Base-by-base conservation (phyloP, 306 rosid species). In the Fagus crenata region DNA sequence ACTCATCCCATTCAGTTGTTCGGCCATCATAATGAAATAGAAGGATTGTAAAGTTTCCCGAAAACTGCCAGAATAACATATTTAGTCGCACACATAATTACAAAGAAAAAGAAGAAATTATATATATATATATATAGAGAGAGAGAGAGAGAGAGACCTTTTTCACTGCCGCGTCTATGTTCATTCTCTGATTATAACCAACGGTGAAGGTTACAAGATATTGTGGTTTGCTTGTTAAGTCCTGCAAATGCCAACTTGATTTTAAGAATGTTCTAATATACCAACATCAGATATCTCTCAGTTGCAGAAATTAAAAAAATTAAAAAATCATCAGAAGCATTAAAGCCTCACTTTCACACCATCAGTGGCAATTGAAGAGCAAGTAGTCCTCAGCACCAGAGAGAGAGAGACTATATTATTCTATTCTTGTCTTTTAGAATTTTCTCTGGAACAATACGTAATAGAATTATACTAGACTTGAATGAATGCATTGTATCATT, bases 131-230 rank as follows among this genome's bases (percentile, higher is more conserved):
- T 22, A 22, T 22, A 22, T 22, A 22, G 65, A 72, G 64, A 67
- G 74, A 70, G 80, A 54, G 83, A 75, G 63, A 71, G 79, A 80
- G 67, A 65, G 61, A 64, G 41, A 91, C 99, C 97, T 96, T 96
- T 84, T 93, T 96, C 82, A 96, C 97, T 28, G 97, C 93, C 71
- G 90, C 87, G 65, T 92, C 92, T 73, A 92, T 92, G 80, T 96
- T 96, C 13, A 71, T 69, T 84, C 82, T 92, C 89, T 88, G 97
- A 63, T 84, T 82, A 75, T 77, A 83, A 64, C 99, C 98, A 75
- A 96, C 99, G 67, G 99, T 96, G 87, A 96, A 96, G 83, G 98
- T 89, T 70, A 96, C 98, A 78, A 96, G 99, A 86, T 91, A 96
- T 79, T 87, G 91, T 22, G 96, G 99, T 73, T 78, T 89, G 74